Percentiles rank a stretch among this genome's conserved stretches.
Conservation (phyloP, 208 protist genomes). For the Crithidia thermophila region DNA sequence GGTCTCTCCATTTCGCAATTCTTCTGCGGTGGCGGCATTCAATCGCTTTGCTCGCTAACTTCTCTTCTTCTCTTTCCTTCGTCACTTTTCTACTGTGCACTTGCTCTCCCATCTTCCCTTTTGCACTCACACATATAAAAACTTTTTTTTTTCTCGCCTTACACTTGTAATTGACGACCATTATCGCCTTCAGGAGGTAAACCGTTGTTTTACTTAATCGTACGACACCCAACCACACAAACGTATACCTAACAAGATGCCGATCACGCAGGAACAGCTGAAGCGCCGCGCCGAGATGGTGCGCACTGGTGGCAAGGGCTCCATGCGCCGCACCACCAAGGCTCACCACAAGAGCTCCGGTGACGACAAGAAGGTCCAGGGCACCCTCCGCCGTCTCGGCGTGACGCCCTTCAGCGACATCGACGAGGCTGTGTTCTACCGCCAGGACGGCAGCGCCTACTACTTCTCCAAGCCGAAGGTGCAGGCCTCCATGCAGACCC, state of each 20-base stretch:
- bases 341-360: constrained; percentile 76
- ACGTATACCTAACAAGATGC: constrained; percentile 50
- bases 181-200: too few relatives aligned
- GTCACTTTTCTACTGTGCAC: neutral
- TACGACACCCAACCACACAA: neutral
- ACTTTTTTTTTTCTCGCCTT: constrained; percentile 23
- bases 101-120: constrained; percentile 21
- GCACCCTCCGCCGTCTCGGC: constrained; percentile 93
- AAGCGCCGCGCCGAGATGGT: constrained; percentile 89
- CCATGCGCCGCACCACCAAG: constrained; percentile 86
- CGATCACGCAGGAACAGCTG: constrained; percentile 83
- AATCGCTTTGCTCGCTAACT: too few relatives aligned
- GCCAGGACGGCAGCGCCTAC: constrained; percentile 95
- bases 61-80: neutral
- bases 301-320: constrained; percentile 97
- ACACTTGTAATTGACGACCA: too few relatives aligned
- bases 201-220: too few relatives aligned
- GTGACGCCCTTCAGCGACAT: constrained; percentile 96
- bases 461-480: constrained; percentile 98
- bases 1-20: too few relatives aligned
- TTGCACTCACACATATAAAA: neutral
- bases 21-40: too few relatives aligned
- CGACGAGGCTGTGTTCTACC: constrained; percentile 98
- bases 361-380: constrained; percentile 96
- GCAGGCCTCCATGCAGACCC: constrained; percentile 95